Base-by-base conservation (phyloP, 2,329 filamentous ascomycete species). In the Periconia digitata region DNA sequence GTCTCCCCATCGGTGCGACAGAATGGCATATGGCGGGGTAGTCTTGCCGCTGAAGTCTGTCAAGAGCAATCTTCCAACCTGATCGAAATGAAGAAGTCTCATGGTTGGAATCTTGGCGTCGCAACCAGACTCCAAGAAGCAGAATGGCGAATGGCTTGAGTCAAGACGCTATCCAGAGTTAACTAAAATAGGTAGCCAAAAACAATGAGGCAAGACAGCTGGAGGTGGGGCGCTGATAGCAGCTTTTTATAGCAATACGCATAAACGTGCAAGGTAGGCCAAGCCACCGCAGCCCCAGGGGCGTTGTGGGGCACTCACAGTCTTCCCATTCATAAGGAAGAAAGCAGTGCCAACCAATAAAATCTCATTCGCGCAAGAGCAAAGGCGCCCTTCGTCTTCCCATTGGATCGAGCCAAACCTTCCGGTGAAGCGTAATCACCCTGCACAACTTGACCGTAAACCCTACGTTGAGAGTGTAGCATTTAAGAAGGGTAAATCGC, bases 1-100 rank as follows among this genome's bases (percentile, higher is more conserved):
- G 39, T 58, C 56, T 43, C 58, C 56, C 64, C 64, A 69, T 16
- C 51, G 63, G 50, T 70, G 66, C 10, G 64, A 70, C 20, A 70
- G 63, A 38, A 69, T 69, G 12, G 61, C 65, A 46, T 55, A 55
- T 44, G 44, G 49, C 12, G 49, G 49, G 20, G 41, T 49, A 12
- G 24, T 36, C 35, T 51, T 51, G 24, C 27, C 7, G 27, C 37
- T 42, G 32, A 51, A 51, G 24, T 44, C 23, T 29, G 23, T 51
- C 8, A 18, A 29, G 24, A 43, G n/a, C 8, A 43, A 24, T 20
- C 17, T 43, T 29, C 16, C 16, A 29, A 18, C 12, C 7, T 29
- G 8, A 20, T 43, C 23, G 17, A 29, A 27, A 24, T 43, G 40
- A 43, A 43, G 40, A 32, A 43, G 40, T 43, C 40, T 10, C 40